Evolutionary conservation across 345 rosid genomes (phyloP).

Genomic region (Murraya koenigii): DNA sequence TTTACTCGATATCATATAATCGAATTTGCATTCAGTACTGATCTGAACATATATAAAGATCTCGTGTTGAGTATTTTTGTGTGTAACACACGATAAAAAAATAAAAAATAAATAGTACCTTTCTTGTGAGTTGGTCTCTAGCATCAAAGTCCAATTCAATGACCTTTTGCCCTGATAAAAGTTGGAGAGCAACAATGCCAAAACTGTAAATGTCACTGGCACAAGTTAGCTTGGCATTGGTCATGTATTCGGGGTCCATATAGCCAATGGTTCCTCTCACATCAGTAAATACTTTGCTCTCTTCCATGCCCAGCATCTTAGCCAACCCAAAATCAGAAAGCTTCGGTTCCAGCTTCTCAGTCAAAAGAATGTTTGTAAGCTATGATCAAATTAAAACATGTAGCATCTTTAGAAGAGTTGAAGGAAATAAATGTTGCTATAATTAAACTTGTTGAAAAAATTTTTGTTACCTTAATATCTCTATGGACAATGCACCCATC

Average conservation of each 20-base stretch:
- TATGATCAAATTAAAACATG: constrained; percentile 4
- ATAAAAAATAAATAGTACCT: constrained; percentile 27
- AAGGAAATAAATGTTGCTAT: too few relatives aligned
- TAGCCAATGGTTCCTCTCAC: constrained; percentile 78
- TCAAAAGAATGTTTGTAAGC: constrained; percentile 76
- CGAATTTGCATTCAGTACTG: too few relatives aligned
- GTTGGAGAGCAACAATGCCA: constrained; percentile 60
- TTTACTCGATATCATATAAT: too few relatives aligned
- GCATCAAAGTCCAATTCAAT: constrained; percentile 58
- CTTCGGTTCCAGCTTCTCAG: constrained; percentile 52
- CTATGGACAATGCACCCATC: constrained; percentile 76
- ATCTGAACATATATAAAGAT: too few relatives aligned
- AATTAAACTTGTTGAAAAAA: too few relatives aligned
- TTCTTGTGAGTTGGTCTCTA: constrained; percentile 64
- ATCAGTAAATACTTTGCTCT: constrained; percentile 70
- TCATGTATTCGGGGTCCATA: constrained; percentile 78
- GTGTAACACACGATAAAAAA: too few relatives aligned
- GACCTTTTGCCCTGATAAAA: constrained; percentile 64
- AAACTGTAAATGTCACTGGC: constrained; percentile 72
- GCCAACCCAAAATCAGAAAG: constrained; percentile 70
- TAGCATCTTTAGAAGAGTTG: background rate
- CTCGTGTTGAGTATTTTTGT: too few relatives aligned
- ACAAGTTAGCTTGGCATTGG: constrained; percentile 58
- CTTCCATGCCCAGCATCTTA: constrained; percentile 64
- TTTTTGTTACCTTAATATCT: constrained; percentile 53